Evolutionary conservation across 306 rosid species (phyloP).

Genomic region (Datisca glomerata): DNA sequence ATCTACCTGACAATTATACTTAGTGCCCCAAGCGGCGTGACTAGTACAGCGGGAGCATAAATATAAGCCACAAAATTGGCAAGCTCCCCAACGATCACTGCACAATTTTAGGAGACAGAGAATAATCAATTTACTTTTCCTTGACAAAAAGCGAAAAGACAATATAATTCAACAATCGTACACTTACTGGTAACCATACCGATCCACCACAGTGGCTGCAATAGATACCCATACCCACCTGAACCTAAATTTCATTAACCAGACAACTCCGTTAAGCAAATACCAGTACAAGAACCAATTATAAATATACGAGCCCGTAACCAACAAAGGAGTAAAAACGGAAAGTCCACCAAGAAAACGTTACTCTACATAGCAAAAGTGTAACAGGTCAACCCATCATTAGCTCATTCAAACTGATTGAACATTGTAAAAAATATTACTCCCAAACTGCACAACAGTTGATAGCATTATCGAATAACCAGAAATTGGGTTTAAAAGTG

Average conservation of each 20-base stretch:
- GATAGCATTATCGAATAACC: no score
- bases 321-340: no score
- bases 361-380: no score
- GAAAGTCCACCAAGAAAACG: no score
- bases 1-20: constrained; percentile 82
- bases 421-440: no score
- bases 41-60: constrained; percentile 81
- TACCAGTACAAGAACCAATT: constrained; percentile 2
- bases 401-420: no score
- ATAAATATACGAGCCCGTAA: no score
- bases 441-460: no score
- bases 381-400: no score
- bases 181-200: constrained; percentile 86
- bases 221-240: constrained; percentile 81
- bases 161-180: constrained; percentile 1
- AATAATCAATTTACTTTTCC: constrained; percentile 7
- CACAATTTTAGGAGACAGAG: background rate
- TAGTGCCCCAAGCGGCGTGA: constrained; percentile 86
- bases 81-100: constrained; percentile 88
- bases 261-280: constrained; percentile 1
- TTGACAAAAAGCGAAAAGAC: background rate
- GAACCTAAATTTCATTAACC: constrained; percentile 32
- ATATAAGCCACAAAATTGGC: constrained; percentile 77
- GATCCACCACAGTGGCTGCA: constrained; percentile 84
- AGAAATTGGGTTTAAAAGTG: no score